phyloP scores from a whole-genome alignment of 139 green algal genomes.

The Chlorella vulgaris region DNA sequence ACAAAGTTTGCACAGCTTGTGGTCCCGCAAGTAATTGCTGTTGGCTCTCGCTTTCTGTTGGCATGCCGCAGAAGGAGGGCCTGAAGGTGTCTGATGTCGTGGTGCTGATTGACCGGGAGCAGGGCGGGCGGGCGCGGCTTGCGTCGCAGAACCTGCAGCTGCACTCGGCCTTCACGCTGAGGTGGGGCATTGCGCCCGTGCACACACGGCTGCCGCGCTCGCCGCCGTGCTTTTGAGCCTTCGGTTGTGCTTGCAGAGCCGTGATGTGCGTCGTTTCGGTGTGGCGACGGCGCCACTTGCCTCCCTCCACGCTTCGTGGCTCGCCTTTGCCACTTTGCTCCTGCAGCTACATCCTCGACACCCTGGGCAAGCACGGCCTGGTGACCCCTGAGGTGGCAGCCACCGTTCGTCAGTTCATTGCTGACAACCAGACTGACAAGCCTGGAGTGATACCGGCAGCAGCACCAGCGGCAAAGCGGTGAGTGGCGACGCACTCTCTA shows the following conservation, averaged over 20 bases:
- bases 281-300: too few species aligned
- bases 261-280: neutral
- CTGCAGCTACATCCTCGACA: constrained; percentile 67
- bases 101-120: constrained; percentile 98
- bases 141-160: constrained; percentile 75
- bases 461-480: constrained; percentile 51
- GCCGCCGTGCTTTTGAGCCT: neutral
- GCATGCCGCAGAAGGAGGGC: constrained; percentile 80
- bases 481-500: too few species aligned
- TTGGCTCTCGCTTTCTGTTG: constrained; percentile 33
- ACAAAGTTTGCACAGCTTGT: too few species aligned
- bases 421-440: constrained; percentile 89
- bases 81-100: constrained; percentile 85
- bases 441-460: constrained; percentile 34
- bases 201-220: too few species aligned
- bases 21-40: too few species aligned
- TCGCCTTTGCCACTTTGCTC: neutral
- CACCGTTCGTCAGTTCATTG: constrained; percentile 84
- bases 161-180: constrained; percentile 80
- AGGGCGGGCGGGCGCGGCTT: constrained; percentile 88
- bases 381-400: constrained; percentile 59
- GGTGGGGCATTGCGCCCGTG: too few species aligned
- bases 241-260: neutral
- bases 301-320: too few species aligned
- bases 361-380: constrained; percentile 60